A percentile compares a stretch with the other conserved stretches of the same genome.
These are phyloP conservation scores for Metschnikowia arizonensis DNA, from an alignment of 805 yeast species.

Conservation along the genomic window DNA sequence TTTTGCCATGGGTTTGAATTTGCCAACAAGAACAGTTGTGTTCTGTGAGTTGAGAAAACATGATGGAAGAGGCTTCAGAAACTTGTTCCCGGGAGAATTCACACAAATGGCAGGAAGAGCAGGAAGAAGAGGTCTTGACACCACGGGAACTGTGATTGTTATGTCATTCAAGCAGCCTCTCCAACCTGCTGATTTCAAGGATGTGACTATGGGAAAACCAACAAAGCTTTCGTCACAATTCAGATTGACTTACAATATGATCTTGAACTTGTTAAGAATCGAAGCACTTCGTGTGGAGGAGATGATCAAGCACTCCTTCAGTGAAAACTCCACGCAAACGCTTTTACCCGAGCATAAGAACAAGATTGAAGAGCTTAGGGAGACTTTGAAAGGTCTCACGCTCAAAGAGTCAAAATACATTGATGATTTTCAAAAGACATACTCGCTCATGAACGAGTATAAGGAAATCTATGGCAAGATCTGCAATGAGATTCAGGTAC, in stretches of 20 bases:
- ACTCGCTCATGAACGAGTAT: conserved; percentile 44
- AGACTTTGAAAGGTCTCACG: conserved; percentile 38
- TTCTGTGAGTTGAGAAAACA: conserved; percentile 83
- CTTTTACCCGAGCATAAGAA: conserved; percentile 81
- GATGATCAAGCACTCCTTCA: conserved; percentile 93
- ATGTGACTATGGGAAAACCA: conserved; percentile 82
- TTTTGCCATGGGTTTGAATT: conserved; percentile 95
- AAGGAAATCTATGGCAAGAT: conserved; percentile 43
- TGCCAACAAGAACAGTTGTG: conserved; percentile 95
- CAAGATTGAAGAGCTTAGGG: conserved; percentile 51
- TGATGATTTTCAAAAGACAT: conserved; percentile 43
- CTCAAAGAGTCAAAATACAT: conserved; percentile 34
- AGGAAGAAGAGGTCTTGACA: conserved; percentile 93
- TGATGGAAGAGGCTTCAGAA: conserved; percentile 81
- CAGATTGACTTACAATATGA: conserved; percentile 93
- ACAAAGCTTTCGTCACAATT: conserved; percentile 89
- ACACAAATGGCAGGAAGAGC: conserved; percentile 99
- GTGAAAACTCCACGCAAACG: conserved; percentile 85
- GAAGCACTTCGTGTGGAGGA: conserved; percentile 97
- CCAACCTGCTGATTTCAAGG: conserved; percentile 57
- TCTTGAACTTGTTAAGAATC: conserved; percentile 80
- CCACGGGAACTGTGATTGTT: conserved; percentile 89
- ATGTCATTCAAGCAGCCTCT: conserved; percentile 76
- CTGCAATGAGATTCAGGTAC: conserved; percentile 43
- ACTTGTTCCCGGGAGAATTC: conserved; percentile 90